phyloP scores from a whole-genome alignment of 257 asterid species.

The Eucommia ulmoides region DNA sequence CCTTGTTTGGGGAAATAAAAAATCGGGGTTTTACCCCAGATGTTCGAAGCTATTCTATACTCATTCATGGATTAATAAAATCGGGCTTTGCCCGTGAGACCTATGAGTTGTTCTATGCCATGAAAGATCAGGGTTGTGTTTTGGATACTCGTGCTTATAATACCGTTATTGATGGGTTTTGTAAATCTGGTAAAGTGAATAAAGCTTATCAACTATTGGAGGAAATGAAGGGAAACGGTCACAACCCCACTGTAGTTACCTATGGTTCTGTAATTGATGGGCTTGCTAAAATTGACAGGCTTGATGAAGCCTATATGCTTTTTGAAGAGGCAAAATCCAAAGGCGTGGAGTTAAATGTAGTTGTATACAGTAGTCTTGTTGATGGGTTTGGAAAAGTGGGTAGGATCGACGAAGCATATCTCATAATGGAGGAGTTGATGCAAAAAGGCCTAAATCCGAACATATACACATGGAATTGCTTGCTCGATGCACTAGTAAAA shows the following conservation, averaged over 20 bases:
- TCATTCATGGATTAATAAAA: slow-evolving; percentile 80
- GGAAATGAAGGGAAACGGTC: slow-evolving; percentile 87
- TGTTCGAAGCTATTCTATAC: slow-evolving; percentile 78
- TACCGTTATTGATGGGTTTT: slow-evolving; percentile 84
- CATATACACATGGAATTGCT: slow-evolving; percentile 89
- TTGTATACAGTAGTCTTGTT: slow-evolving; percentile 75
- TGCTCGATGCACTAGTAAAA: slow-evolving; percentile 86
- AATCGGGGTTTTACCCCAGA: slow-evolving; percentile 51
- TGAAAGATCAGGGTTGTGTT: slow-evolving; percentile 84
- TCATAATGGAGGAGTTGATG: slow-evolving; percentile 90
- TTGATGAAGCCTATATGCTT: slow-evolving; percentile 95
- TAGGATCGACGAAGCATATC: slow-evolving; percentile 90
- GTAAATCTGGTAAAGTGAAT: slow-evolving; percentile 87
- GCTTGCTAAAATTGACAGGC: slow-evolving; percentile 94
- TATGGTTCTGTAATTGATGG: slow-evolving; percentile 93
- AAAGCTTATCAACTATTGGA: slow-evolving; percentile 93
- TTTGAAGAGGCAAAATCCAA: slow-evolving; percentile 94
- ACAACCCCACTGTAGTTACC: slow-evolving; percentile 70
- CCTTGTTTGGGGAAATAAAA: slow-evolving; percentile 69
- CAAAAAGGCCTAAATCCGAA: slow-evolving; percentile 61
- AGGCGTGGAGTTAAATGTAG: slow-evolving; percentile 52
- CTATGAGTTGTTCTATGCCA: slow-evolving; percentile 60
- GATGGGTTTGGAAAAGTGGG: slow-evolving; percentile 97
- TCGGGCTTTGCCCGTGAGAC: slow-evolving; percentile 90
- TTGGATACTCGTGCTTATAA: slow-evolving; percentile 82